Conservation (phyloP, 2,329 filamentous ascomycete genomes). For the Aspergillus pseudoviridinutans region DNA sequence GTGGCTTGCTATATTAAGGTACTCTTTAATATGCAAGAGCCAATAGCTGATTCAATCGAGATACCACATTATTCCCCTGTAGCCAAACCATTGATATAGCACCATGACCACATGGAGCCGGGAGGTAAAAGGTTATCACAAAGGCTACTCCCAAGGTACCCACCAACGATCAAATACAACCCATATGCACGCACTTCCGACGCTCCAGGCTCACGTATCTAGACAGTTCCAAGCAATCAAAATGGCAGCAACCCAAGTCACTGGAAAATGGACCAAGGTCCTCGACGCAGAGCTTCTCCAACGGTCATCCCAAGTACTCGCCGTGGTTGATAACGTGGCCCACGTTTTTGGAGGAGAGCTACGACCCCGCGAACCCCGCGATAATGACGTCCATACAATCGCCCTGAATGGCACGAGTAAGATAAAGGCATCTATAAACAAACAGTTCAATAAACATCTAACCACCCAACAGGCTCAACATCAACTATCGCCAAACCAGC, state of each 20-base stretch:
- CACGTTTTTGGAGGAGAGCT: slow-evolving; percentile 77
- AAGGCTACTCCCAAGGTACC: background rate
- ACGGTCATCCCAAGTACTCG: slow-evolving; percentile 70
- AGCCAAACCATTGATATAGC: too few relatives aligned
- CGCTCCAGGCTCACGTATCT: background rate
- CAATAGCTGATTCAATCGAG: too few relatives aligned
- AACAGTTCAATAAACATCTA: background rate
- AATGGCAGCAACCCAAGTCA: slow-evolving; percentile 1
- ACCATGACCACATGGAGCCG: background rate
- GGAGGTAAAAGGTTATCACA: background rate
- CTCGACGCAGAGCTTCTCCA: slow-evolving; percentile 19
- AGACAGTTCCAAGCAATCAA: background rate
- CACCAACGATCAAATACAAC: background rate
- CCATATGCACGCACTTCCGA: background rate
- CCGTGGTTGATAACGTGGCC: slow-evolving; percentile 55
- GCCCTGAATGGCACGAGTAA: slow-evolving; percentile 39
- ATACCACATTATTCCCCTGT: too few relatives aligned
- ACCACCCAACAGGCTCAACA: background rate
- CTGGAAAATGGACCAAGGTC: slow-evolving; percentile 21
- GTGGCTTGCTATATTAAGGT: too few relatives aligned
- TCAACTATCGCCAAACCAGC: background rate
- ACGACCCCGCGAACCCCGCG: slow-evolving; percentile 61
- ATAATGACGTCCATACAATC: slow-evolving; percentile 68
- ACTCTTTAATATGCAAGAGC: too few relatives aligned
- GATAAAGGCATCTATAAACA: background rate